Conservation (phyloP, 345 rosid genomes). For the Kernera saxatilis region DNA sequence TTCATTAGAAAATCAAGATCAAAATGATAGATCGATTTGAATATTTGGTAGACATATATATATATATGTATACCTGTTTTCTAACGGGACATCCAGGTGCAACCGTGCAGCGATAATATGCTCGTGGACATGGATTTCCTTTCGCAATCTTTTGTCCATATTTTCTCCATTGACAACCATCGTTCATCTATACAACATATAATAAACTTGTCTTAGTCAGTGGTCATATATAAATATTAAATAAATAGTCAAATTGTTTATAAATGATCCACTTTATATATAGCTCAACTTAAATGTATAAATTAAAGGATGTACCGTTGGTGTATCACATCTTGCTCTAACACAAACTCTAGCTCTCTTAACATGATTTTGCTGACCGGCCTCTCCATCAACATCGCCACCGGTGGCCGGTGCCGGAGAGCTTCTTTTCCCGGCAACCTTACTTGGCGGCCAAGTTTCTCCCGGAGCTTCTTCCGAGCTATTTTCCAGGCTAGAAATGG, state of each 20-base stretch:
- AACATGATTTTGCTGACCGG: constrained; percentile 43
- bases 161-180: constrained; percentile 98
- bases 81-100: constrained; percentile 81
- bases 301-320: constrained; percentile 44
- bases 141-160: constrained; percentile 87
- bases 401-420: constrained; percentile 36
- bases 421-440: constrained; percentile 32
- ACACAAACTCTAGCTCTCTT: constrained; percentile 93
- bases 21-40: neutral
- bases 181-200: constrained; percentile 54
- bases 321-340: constrained; percentile 79
- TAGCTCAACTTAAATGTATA: neutral
- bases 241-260: neutral
- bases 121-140: constrained; percentile 93
- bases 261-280: neutral
- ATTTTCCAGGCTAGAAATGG: constrained; percentile 34
- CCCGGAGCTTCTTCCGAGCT: constrained; percentile 40
- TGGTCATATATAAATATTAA: neutral
- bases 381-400: constrained; percentile 46
- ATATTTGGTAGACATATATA: neutral
- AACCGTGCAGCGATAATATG: constrained; percentile 85
- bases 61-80: constrained; percentile 50
- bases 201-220: neutral
- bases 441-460: constrained; percentile 51
- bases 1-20: neutral